phyloP scores from a whole-genome alignment of 129 eudicot species.

The Tanacetum coccineum region DNA sequence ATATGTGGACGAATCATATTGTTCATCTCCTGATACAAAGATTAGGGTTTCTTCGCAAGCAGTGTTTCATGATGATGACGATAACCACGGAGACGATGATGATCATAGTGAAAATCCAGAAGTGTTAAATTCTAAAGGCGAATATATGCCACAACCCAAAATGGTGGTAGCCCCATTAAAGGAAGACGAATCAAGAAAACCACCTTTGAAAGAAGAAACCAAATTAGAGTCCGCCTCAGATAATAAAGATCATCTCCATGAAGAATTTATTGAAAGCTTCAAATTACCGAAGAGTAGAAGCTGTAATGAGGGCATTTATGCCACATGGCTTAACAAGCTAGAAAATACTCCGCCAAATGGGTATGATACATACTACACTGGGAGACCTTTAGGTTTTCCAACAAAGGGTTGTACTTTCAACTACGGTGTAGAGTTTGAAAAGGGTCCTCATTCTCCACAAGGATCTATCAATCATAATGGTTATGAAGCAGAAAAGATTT shows the following conservation, averaged over 20 bases:
- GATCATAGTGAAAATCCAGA: slow-evolving; percentile 25
- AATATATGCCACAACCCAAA: slow-evolving; percentile 19
- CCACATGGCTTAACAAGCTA: slow-evolving; percentile 31
- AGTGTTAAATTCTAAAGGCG: slow-evolving; percentile 8
- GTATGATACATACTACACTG: slow-evolving; percentile 39
- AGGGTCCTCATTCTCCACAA: slow-evolving; percentile 18
- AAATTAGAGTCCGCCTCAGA: slow-evolving; percentile 2
- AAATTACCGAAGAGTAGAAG: slow-evolving; percentile 58
- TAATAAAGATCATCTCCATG: background rate
- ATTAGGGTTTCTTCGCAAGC: slow-evolving; percentile 24
- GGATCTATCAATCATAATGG: slow-evolving; percentile 19
- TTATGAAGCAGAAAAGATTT: slow-evolving; percentile 33
- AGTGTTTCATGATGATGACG: slow-evolving; percentile 8
- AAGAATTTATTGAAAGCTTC: slow-evolving; percentile 33
- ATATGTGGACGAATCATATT: slow-evolving; percentile 25
- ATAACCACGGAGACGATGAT: too few relatives aligned
- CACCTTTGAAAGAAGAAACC: slow-evolving; percentile 21
- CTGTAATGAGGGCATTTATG: slow-evolving; percentile 42
- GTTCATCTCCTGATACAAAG: slow-evolving; percentile 32
- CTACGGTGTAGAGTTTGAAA: slow-evolving; percentile 38
- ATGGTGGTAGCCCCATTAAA: background rate
- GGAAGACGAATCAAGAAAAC: background rate
- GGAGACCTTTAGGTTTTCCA: slow-evolving; percentile 36
- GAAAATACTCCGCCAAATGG: slow-evolving; percentile 42
- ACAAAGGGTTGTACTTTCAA: slow-evolving; percentile 38